Base-by-base conservation (phyloP, 2,329 filamentous ascomycete species). In the Colletotrichum plurivorum region DNA sequence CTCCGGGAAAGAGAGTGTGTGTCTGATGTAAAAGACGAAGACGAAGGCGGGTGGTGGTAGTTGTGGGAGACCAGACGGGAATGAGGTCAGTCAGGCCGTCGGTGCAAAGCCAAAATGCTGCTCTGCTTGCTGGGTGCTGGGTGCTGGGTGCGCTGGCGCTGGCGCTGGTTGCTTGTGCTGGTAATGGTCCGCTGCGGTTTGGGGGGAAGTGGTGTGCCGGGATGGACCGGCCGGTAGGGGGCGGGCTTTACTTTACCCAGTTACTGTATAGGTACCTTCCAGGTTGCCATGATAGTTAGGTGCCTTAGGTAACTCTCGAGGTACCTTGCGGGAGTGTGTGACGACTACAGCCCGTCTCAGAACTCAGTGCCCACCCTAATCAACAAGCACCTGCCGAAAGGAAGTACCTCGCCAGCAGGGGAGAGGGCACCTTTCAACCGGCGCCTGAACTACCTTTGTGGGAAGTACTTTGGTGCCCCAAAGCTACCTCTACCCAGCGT, bases 21-120 rank as follows among this genome's bases (percentile, higher is more conserved):
- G 67, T 61, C 67, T 67, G 67, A 67, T 67, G 67, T 67, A 53
- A 69, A 62, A 67, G 67, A 57, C 67, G 67, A 69, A 67, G 62
- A 66, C 62, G 43, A 66, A 69, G 67, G 61, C 36, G 49, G 45
- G 63, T 54, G 36, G 46, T 45, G 20, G 53, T 31, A n/a, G 62
- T 66, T 55, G 61, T 60, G 62, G 67, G 45, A 69, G 67, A 66
- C 55, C 51, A 66, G 66, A 69, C 51, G 55, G 63, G 62, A 67
- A 69, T 69, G 67, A 69, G 67, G 67, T 69, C 67, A 69, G 66
- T 59, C 66, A 66, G 36, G 66, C 55, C 45, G 61, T 60, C 48
- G 59, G 62, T 60, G 51, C 56, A 67, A 67, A 67, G 63, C 66
- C 66, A 60, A 69, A 55, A 45, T 51, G 53, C 45, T 54, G 27